Evolutionary conservation across 2,329 filamentous ascomycete genomes (phyloP).

Genomic region (Ceratocystis eucalypticola): DNA sequence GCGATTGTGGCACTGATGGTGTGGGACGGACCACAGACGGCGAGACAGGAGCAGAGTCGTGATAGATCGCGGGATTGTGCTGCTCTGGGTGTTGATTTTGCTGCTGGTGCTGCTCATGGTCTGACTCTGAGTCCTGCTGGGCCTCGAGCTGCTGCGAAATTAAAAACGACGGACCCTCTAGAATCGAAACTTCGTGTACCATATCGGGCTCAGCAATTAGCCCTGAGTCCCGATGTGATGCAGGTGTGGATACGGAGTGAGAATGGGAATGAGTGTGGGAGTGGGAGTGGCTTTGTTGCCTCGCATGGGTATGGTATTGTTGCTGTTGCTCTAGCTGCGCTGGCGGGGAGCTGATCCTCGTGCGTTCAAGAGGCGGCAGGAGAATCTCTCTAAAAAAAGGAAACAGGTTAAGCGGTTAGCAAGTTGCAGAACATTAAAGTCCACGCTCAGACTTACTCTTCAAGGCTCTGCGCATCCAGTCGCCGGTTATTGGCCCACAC

Average conservation of each 20-base stretch:
- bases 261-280: slow-evolving; percentile 15
- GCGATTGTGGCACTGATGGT: slow-evolving; percentile 35
- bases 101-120: slow-evolving; percentile 19
- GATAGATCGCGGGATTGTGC: slow-evolving; percentile 25
- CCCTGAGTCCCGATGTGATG: slow-evolving; percentile 9
- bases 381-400: slow-evolving; percentile 31
- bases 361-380: slow-evolving; percentile 35
- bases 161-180: slow-evolving; percentile 21
- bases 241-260: slow-evolving; percentile 2
- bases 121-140: background rate
- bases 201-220: slow-evolving; percentile 14
- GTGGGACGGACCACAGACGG: slow-evolving; percentile 34
- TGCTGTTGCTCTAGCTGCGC: slow-evolving; percentile 27
- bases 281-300: slow-evolving; percentile 21
- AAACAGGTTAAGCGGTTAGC: slow-evolving; percentile 17
- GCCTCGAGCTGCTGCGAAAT: slow-evolving; percentile 13
- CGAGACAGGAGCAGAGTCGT: slow-evolving; percentile 44
- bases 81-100: slow-evolving; percentile 21
- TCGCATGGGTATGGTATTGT: slow-evolving; percentile 26
- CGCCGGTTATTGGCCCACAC: slow-evolving; percentile 69
- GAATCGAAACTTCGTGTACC: slow-evolving; percentile 14
- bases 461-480: slow-evolving; percentile 64
- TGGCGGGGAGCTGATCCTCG: slow-evolving; percentile 11
- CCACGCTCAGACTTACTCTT: slow-evolving; percentile 44
- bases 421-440: slow-evolving; percentile 5